Percentiles rank a stretch among this genome's conserved stretches.
These are phyloP conservation scores for Lactarius sanguifluus DNA, from an alignment of 768 basidiomycete species.

Conservation along the genomic window DNA sequence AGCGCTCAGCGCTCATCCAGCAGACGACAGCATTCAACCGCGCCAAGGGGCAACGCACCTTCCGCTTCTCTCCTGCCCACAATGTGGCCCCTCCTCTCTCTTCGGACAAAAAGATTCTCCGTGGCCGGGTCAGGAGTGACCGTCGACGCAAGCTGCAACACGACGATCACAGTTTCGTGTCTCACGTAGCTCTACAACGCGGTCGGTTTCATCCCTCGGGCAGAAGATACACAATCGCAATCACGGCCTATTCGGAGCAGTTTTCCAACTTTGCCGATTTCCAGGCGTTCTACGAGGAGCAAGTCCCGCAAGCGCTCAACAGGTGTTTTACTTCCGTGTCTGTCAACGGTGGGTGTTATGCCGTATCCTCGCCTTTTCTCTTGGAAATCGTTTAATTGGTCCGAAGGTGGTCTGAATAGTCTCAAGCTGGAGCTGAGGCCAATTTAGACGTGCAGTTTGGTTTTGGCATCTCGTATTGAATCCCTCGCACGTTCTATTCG, in stretches of 20 bases:
- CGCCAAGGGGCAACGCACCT: constrained; percentile 41
- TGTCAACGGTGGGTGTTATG: constrained; percentile 46
- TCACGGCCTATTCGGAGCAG: constrained; percentile 39
- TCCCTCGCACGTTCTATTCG: constrained; percentile 56
- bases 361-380: too few relatives aligned
- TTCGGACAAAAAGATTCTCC: constrained; percentile 2
- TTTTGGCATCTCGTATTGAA: constrained; percentile 63
- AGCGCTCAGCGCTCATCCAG: too few relatives aligned
- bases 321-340: too few relatives aligned
- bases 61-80: constrained; percentile 32
- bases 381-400: not conserved
- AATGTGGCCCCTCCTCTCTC: not conserved
- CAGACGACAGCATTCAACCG: constrained; percentile 65
- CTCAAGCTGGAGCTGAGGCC: constrained; percentile 60
- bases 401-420: constrained; percentile 53
- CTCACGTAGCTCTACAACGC: constrained; percentile 40
- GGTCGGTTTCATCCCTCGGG: constrained; percentile 32
- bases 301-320: constrained; percentile 37
- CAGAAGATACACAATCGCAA: constrained; percentile 34
- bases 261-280: constrained; percentile 37
- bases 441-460: constrained; percentile 68
- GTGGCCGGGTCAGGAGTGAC: constrained; percentile 2
- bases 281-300: constrained; percentile 36
- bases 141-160: constrained; percentile 39
- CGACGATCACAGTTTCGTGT: constrained; percentile 39